Percentiles rank a stretch among this genome's conserved stretches.
These are phyloP conservation scores for Ceratonia siliqua DNA, from an alignment of 306 rosid genomes.

Conservation along the genomic window DNA sequence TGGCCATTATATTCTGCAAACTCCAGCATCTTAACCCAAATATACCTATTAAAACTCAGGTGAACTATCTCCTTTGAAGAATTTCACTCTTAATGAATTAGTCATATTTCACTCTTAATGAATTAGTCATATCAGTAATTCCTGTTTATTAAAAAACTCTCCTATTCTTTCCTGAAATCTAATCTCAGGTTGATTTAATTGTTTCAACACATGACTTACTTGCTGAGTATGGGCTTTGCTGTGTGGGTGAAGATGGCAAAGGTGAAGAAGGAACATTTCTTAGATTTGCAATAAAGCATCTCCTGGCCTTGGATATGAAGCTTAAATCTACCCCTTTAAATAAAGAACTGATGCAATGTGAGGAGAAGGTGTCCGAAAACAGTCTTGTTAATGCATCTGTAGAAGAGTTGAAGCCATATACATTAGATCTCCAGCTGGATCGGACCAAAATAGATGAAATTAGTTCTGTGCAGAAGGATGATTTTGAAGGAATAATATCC, in stretches of 20 bases:
- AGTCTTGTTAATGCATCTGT: constrained; percentile 47
- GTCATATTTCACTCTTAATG: constrained; percentile 29
- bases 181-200: constrained; percentile 84
- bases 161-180: constrained; percentile 26
- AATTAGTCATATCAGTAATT: constrained; percentile 31
- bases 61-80: constrained; percentile 44
- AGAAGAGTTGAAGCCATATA: constrained; percentile 51
- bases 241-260: constrained; percentile 75
- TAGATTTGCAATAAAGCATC: constrained; percentile 95
- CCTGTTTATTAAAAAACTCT: constrained; percentile 22
- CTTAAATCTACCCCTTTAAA: constrained; percentile 61
- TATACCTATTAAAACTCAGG: constrained; percentile 73
- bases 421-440: constrained; percentile 48
- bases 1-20: constrained; percentile 87
- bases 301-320: constrained; percentile 88
- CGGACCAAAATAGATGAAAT: constrained; percentile 48
- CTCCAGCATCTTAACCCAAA: constrained; percentile 77
- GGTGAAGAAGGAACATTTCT: constrained; percentile 92
- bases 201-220: constrained; percentile 93
- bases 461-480: constrained; percentile 46
- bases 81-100: constrained; percentile 33
- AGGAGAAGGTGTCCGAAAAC: constrained; percentile 52
- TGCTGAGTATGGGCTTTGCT: constrained; percentile 94
- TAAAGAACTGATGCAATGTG: constrained; percentile 54
- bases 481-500: constrained; percentile 46